Base-by-base conservation (phyloP, 371 early-diverging fungal genomes). In the Amoeboaphelidium protococcarum region DNA sequence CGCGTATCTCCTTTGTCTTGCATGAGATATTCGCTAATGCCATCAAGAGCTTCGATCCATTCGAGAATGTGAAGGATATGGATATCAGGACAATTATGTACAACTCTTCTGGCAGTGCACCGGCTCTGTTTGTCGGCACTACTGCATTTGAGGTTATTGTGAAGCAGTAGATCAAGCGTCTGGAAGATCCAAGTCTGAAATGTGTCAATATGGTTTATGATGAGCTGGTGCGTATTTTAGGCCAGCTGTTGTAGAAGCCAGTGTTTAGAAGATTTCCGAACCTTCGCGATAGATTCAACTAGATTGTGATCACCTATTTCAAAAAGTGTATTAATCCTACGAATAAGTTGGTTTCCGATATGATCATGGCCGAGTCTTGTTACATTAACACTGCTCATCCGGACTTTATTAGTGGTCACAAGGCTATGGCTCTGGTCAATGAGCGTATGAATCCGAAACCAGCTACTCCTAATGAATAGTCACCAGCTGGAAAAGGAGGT, bases 361-460 rank as follows among this genome's bases (percentile, higher is more conserved):
- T 95, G 50, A 79, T 95, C 45, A 51, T 70, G 73, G 84, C 89
- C 75, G 95, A 95, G 65, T 66, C 81, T 2, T 71, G 74, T 59
- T 99, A 98, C 61, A 81, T 99, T 63, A 96, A 94, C 69, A 96
- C 98, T 1, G 94, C 74, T 16, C 96, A 98, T 58, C 96, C 96
- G 3, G 96, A 98, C 60, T 98, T 98, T 58, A 66, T 94, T 50
- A 80, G 71, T 49, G 96, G 95, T 45, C 89, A 94, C 67, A 78
- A 76, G 59, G 94, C 92, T 6, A 81, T 87, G 66, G 79, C 88
- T 24, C 72, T 86, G 40, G 84, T 94, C 50, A 76, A 73, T 50
- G 94, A 94, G 22, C 73, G 82, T 25, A 55, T 84, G 44, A 74
- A 67, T 42, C 70, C 71, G 27, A 65, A 72, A 40, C 13, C 13